These are phyloP conservation scores for Colletotrichum cuscutae DNA, from an alignment of 2,329 filamentous ascomycete genomes.

Conservation along the genomic window DNA sequence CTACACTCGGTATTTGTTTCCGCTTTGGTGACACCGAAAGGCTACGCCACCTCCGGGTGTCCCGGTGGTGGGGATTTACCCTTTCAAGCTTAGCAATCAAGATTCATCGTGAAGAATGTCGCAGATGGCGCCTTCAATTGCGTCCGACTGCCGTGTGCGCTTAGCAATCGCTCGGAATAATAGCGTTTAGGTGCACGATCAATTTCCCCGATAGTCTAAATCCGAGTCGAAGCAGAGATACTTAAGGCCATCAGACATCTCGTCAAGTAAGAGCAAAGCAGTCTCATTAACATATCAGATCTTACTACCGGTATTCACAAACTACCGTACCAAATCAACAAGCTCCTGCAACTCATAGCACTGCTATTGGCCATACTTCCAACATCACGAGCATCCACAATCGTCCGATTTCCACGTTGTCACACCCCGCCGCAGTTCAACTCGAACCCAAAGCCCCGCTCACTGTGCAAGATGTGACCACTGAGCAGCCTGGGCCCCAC, in stretches of 20 bases:
- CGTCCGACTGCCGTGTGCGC: not conserved
- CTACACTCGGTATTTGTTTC: not conserved
- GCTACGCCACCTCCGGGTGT: not conserved
- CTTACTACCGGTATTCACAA: not conserved
- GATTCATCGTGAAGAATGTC: not conserved
- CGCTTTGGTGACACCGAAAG: not conserved
- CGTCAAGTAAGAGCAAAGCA: not conserved
- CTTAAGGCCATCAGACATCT: not conserved
- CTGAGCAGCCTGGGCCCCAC: conserved; percentile 32
- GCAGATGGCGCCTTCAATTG: not conserved
- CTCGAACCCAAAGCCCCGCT: conserved; percentile 18
- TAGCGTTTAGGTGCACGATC: not conserved
- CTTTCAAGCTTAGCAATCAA: not conserved
- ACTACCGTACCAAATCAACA: not conserved
- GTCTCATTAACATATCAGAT: not conserved
- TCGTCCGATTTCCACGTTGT: not conserved
- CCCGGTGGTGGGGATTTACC: conserved; percentile 35
- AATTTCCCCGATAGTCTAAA: not conserved
- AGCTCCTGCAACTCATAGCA: too few relatives aligned
- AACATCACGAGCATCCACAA: not conserved
- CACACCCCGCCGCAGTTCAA: conserved; percentile 28
- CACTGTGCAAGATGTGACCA: conserved; percentile 18
- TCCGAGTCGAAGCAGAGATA: not conserved
- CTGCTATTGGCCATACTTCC: not conserved
- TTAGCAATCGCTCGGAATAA: not conserved